Base-by-base conservation (phyloP, 352 stramenopile species). In the Achlya hypogyna region DNA sequence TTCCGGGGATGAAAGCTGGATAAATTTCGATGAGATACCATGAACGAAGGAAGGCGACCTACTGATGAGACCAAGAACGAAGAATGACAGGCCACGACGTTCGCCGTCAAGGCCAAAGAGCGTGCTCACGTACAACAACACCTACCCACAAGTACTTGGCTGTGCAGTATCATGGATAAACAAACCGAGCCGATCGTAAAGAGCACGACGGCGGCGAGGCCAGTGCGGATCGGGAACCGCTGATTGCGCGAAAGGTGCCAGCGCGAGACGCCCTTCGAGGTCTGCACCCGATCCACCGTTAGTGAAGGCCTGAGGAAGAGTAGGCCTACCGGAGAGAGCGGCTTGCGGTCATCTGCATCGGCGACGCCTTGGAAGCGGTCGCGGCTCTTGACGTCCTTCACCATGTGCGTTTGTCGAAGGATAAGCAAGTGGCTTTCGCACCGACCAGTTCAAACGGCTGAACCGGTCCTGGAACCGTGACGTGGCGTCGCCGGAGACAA, bases 51-150 rank as follows among this genome's bases (percentile, higher is more conserved):
- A 2, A 29, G 12, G 31, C 18, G 20, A 72, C 62, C 58, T 69
- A 93, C 84, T 82, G 32, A 93, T 89, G 9, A 93, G 77, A 1
- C 84, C 84, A 25, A 93, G 77, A 35, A 91, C 84, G 4, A 93
- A 60, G 60, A 93, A 87, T 18, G 84, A 91, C 9, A 93, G 69
- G 1, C 84, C 84, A 23, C 81, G 81, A 27, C 75, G 77, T 69
- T 93, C 82, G 22, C 77, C 81, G 73, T 93, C 84, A 20, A 91
- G 74, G 0, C 84, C 84, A 63, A 93, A 82, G 45, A 74, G 72
- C 16, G 79, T 93, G 73, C 82, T 91, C 60, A 88, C 72, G 59
- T 76, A 91, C 65, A 93, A 87, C 23, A 93, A 67, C 23, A 91
- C 43, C 60, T 67, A 67, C 4, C 18, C 31, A 20, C 22, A 25